Percentiles rank a stretch among this genome's conserved stretches.
phyloP scores from a whole-genome alignment of 163 green algal genomes.

The Scenedesmus sp. region DNA sequence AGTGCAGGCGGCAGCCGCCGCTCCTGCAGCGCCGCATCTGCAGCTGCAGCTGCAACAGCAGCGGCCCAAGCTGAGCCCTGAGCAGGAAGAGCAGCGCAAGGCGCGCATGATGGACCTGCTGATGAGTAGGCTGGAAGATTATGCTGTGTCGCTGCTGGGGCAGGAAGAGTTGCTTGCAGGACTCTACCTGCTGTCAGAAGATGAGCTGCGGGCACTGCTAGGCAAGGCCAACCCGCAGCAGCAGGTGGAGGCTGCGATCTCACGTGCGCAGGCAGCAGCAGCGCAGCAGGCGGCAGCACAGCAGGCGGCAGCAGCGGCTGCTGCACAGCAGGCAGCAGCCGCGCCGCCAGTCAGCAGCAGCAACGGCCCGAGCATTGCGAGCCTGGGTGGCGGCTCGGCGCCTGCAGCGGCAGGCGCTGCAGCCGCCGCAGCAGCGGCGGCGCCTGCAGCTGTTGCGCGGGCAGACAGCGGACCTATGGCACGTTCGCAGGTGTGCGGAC shows the following conservation, averaged over 20 bases:
- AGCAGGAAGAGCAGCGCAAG: neutral
- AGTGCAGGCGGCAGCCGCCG: neutral
- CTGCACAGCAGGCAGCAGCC: neutral
- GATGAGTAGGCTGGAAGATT: constrained; percentile 27
- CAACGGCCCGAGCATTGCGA: neutral
- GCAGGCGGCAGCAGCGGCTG: constrained; percentile 1
- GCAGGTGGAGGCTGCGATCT: constrained; percentile 25
- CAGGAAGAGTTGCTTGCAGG: constrained; percentile 27
- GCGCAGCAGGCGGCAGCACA: neutral
- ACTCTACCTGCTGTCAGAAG: constrained; percentile 15
- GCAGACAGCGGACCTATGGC: neutral
- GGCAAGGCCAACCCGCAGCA: constrained; percentile 22
- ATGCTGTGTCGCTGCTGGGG: neutral
- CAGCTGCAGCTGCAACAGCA: constrained; percentile 5
- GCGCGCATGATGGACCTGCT: constrained; percentile 39
- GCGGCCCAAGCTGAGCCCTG: neutral
- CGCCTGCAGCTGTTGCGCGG: neutral
- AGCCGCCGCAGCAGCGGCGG: neutral
- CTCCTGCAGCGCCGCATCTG: neutral
- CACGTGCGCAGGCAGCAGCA: constrained; percentile 7
- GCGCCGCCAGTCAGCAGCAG: neutral
- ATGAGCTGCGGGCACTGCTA: constrained; percentile 25
- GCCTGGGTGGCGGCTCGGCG: neutral
- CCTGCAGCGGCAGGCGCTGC: neutral
- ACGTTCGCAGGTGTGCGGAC: constrained; percentile 35